A percentile compares a stretch with the other conserved stretches of the same genome.
Conservation (phyloP, 2,329 filamentous ascomycete species). For the Colletotrichum aenigma region DNA sequence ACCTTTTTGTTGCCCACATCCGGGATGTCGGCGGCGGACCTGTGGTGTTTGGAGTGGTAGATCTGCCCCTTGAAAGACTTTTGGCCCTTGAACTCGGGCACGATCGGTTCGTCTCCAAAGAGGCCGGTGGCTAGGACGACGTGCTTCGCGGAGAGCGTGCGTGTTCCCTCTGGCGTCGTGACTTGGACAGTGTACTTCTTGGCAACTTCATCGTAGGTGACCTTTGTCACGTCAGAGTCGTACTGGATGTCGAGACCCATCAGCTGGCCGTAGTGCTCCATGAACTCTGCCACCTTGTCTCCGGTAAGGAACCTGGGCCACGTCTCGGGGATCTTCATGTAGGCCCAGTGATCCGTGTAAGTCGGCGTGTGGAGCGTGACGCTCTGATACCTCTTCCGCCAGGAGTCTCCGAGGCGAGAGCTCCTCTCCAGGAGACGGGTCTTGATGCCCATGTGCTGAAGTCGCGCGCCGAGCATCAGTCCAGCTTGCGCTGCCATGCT, state of each 20-base stretch:
- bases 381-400: constrained; percentile 50
- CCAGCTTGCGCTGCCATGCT: constrained; percentile 42
- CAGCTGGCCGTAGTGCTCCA: constrained; percentile 50
- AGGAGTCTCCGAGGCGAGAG: constrained; percentile 51
- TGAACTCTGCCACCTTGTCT: constrained; percentile 52
- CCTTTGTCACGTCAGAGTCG: constrained; percentile 39
- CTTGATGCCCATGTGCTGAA: constrained; percentile 29
- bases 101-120: constrained; percentile 39
- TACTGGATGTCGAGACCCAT: constrained; percentile 54
- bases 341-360: constrained; percentile 28
- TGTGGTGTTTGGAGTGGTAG: constrained; percentile 48
- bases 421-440: constrained; percentile 48
- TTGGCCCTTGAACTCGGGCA: constrained; percentile 43
- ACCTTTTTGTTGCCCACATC: constrained; percentile 41
- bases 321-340: constrained; percentile 25
- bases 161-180: constrained; percentile 21
- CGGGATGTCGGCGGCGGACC: constrained; percentile 36
- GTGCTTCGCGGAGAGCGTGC: constrained; percentile 41
- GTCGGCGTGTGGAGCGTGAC: constrained; percentile 25
- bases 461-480: constrained; percentile 38
- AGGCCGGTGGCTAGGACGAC: constrained; percentile 53
- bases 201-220: constrained; percentile 39
- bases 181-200: constrained; percentile 42
- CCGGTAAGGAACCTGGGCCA: constrained; percentile 40
- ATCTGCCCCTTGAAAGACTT: constrained; percentile 43